Conservation (phyloP, 2,329 filamentous ascomycete genomes). For the Aspergillus persii region DNA sequence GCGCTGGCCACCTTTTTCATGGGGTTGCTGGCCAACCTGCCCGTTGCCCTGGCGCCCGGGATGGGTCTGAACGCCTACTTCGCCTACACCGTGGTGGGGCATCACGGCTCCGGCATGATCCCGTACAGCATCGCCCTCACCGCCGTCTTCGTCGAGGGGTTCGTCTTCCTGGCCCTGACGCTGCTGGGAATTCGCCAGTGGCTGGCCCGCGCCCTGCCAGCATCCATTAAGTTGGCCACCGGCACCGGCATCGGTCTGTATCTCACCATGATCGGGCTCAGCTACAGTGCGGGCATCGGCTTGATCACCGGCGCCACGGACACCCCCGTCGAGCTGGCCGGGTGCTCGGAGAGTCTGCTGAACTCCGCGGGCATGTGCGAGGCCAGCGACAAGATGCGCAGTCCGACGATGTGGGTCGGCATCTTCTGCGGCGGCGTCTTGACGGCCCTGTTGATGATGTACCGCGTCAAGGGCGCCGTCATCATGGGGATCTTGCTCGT, state of each 20-base stretch:
- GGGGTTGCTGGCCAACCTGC: slow-evolving; percentile 78
- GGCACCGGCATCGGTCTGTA: slow-evolving; percentile 85
- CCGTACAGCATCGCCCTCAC: slow-evolving; percentile 75
- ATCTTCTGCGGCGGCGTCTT: slow-evolving; percentile 83
- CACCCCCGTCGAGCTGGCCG: slow-evolving; percentile 73
- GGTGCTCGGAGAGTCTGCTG: slow-evolving; percentile 59
- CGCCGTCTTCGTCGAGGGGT: slow-evolving; percentile 84
- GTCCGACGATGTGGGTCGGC: slow-evolving; percentile 80
- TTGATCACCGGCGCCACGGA: slow-evolving; percentile 66
- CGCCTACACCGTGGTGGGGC: slow-evolving; percentile 75
- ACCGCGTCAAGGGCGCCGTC: slow-evolving; percentile 81
- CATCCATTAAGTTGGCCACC: slow-evolving; percentile 81
- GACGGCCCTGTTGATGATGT: slow-evolving; percentile 78
- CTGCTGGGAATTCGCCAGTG: slow-evolving; percentile 81
- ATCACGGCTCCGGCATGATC: slow-evolving; percentile 69
- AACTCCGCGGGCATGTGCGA: slow-evolving; percentile 57
- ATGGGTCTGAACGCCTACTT: slow-evolving; percentile 89
- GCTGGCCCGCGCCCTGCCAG: slow-evolving; percentile 79
- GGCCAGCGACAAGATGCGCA: slow-evolving; percentile 71
- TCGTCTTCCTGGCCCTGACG: slow-evolving; percentile 78
- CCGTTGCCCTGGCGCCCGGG: slow-evolving; percentile 69
- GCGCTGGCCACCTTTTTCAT: slow-evolving; percentile 78
- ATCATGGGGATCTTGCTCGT: slow-evolving; percentile 80
- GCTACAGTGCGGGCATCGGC: slow-evolving; percentile 80
- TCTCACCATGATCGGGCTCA: slow-evolving; percentile 62